Evolutionary conservation across 192 early-diverging fungal species (phyloP).

Genomic region (Podila epigama): DNA sequence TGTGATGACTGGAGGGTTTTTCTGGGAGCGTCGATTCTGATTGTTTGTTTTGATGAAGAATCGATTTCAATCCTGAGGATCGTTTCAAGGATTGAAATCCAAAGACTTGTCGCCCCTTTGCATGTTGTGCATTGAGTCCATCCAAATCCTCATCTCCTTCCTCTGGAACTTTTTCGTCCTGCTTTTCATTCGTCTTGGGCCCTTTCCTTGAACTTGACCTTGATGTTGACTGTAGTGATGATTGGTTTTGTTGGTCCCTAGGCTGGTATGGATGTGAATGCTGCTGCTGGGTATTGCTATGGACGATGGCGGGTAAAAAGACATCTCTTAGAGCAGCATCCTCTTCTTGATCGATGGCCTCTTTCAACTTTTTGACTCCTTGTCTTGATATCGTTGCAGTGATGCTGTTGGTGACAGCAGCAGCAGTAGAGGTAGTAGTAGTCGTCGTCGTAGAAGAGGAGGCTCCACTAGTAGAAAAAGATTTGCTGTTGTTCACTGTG

Average conservation of each 20-base stretch:
- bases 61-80: constrained; percentile 18
- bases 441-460: not conserved
- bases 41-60: constrained; percentile 39
- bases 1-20: not conserved
- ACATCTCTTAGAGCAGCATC: constrained; percentile 22
- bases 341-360: constrained; percentile 1
- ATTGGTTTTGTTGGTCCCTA: not conserved
- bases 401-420: no score
- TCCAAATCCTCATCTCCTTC: not conserved
- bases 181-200: not conserved
- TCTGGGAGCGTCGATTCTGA: not conserved
- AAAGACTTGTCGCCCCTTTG: constrained; percentile 42
- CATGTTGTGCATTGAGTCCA: not conserved
- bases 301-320: constrained; percentile 2
- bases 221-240: not conserved
- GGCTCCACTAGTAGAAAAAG: not conserved
- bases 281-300: not conserved
- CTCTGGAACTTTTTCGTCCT: not conserved
- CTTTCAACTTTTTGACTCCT: not conserved
- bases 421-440: no score
- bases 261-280: not conserved
- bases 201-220: no score
- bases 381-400: no score
- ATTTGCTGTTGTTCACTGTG: constrained; percentile 11
- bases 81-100: constrained; percentile 33